Base-by-base conservation (phyloP, 306 rosid genomes). In the Astragalus membranaceus region DNA sequence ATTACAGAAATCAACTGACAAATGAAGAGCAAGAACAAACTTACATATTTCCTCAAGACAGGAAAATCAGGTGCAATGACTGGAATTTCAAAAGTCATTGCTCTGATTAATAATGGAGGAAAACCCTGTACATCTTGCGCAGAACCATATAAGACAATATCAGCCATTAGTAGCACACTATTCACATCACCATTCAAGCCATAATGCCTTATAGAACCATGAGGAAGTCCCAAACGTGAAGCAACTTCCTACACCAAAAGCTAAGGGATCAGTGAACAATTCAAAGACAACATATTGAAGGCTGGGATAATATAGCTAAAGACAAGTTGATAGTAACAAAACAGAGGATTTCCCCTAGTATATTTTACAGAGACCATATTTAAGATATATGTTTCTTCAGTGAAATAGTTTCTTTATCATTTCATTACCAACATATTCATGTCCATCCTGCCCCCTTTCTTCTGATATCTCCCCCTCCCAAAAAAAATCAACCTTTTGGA, bases 21-120 rank as follows among this genome's bases (percentile, higher is more conserved):
- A 74, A 58, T 15, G 23, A 67, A 84, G 29, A 77, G 72, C 59
- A 67, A 55, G 57, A 60, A 52, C 58, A 64, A 79, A 85, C 97
- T 84, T 82, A 88, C 99, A 75, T 88, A 91, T 86, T 86, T 87
- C 75, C 68, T 81, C 70, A 94, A 75, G 79, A 82, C 78, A 12
- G 91, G 90, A 73, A 83, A 80, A 91, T 94, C 99, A 76, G 96
- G 97, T 72, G 67, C 88, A 75, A 94, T 61, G 74, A 94, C 70
- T 29, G 99, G 97, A 72, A 91, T 86, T 66, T 84, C 87, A 80
- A 88, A 91, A 60, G 97, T 73, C 97, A 94, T 90, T 71, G 98
- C 91, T 68, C 92, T 90, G 43, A 86, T 78, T 49, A 91, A 88
- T 72, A 94, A 84, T 68, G 96, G 90, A 55, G 99, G 97, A 86